phyloP scores from a whole-genome alignment of 164 flowering plant genomes.

The Berberis vulgaris region DNA sequence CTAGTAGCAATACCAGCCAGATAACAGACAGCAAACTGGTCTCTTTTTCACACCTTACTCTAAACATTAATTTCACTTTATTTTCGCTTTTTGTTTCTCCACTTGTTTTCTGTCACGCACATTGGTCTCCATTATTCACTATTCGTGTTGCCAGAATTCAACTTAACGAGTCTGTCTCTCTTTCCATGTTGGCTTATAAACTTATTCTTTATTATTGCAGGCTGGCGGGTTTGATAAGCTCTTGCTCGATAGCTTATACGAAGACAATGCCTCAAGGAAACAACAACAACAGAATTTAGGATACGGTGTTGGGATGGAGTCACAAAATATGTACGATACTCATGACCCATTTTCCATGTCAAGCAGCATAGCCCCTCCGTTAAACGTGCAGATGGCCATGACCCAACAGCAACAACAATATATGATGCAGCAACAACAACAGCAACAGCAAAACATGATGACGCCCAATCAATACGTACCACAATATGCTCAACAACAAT shows the following conservation, averaged over 20 bases:
- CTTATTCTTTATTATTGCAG: background rate
- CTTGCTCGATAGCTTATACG: constrained; percentile 88
- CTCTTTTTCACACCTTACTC: constrained; percentile 14
- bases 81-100: background rate
- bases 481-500: constrained; percentile 2
- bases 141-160: too few relatives aligned
- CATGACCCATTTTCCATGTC: constrained; percentile 65
- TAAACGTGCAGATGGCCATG: constrained; percentile 66
- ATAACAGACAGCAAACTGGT: constrained; percentile 57
- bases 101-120: background rate
- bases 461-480: constrained; percentile 30
- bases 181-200: background rate
- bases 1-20: constrained; percentile 42
- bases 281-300: constrained; percentile 50
- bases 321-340: constrained; percentile 36
- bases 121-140: too few relatives aligned
- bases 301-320: constrained; percentile 25
- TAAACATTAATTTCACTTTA: background rate
- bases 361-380: constrained; percentile 52
- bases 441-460: constrained; percentile 24
- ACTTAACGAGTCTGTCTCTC: too few relatives aligned
- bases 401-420: constrained; percentile 38
- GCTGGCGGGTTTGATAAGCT: constrained; percentile 55
- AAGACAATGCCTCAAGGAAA: constrained; percentile 55
- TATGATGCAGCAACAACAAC: constrained; percentile 33